Base-by-base conservation (phyloP, 2,329 filamentous ascomycete genomes). In the Incumbomyces delicatus region DNA sequence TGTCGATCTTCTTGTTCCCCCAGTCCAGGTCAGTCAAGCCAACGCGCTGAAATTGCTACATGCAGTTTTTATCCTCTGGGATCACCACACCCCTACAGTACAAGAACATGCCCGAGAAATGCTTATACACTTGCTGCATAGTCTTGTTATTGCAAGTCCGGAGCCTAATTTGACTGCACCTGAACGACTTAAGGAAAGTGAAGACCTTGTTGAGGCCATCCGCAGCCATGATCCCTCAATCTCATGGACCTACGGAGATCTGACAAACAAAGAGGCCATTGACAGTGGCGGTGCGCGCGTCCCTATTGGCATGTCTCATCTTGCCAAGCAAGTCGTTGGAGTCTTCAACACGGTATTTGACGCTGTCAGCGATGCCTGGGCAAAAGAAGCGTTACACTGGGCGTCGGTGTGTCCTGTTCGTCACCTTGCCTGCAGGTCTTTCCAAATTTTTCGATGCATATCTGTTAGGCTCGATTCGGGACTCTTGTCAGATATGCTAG, bases 401-500 rank as follows among this genome's bases (percentile, higher is more conserved):
- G 94, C 92, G 8, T 96, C 92, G 0, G 95, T 89, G 2, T 98
- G 94, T 61, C 87, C 92, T 0, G 94, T 98, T 4, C 76, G 90
- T 41, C 92, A 98, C 67, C 73, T 98, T 43, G 92, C 92, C 1
- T 98, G 94, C 61, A 83, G 92, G 22, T 98, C 94, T 0, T 96
- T 98, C 66, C 94, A 98, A 61, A 84, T 98, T 10, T 98, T 95
- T 68, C 78, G 92, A 29, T 96, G 90, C 61, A 89, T 96, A 46
- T 77, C 94, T 22, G 94, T 87, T 13, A 87, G 85, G 1, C 70
- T 96, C 17, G 90, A 98, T 60, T 88, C 94, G 56, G 75, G 81
- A 48, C 98, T 96, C 90, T 76, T 98, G 13, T 88, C 87, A 2
- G 92, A 98, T 59, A 98, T 98, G 88, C 78, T 98, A 17, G 89